phyloP scores from a whole-genome alignment of 306 rosid genomes.

The Arachis hypogaea region DNA sequence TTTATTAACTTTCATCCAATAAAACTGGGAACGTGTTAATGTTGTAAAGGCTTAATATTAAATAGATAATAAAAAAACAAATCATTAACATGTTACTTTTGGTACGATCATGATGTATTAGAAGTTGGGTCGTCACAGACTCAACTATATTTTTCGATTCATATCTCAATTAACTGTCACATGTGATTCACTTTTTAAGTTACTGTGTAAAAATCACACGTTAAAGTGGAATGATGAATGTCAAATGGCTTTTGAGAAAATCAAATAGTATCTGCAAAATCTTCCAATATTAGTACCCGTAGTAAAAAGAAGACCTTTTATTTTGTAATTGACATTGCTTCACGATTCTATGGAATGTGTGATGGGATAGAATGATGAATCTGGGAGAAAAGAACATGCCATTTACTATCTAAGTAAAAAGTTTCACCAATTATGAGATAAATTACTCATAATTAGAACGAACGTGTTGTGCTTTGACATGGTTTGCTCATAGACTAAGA shows the following conservation, averaged over 20 bases:
- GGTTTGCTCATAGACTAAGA: neutral
- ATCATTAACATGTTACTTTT: too few species aligned
- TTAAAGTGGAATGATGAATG: too few species aligned
- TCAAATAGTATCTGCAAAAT: neutral
- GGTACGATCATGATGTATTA: too few species aligned
- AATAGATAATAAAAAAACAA: too few species aligned
- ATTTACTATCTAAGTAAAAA: neutral
- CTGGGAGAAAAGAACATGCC: neutral
- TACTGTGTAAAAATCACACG: too few species aligned
- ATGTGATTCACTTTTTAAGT: neutral
- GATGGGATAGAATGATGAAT: neutral
- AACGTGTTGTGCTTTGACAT: neutral
- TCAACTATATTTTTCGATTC: neutral
- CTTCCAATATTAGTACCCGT: neutral
- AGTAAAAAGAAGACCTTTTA: neutral
- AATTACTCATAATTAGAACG: neutral
- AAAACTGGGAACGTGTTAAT: too few species aligned
- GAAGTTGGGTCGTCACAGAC: too few species aligned
- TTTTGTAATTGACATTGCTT: neutral
- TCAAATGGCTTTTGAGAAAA: too few species aligned
- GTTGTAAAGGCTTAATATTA: too few species aligned
- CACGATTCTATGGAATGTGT: neutral
- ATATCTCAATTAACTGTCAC: neutral
- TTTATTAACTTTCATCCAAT: too few species aligned
- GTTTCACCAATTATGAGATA: neutral